A percentile compares a stretch with the other conserved stretches of the same genome.
phyloP scores from a whole-genome alignment of 192 early-diverging fungal species.

The Oehlia diaphana region DNA sequence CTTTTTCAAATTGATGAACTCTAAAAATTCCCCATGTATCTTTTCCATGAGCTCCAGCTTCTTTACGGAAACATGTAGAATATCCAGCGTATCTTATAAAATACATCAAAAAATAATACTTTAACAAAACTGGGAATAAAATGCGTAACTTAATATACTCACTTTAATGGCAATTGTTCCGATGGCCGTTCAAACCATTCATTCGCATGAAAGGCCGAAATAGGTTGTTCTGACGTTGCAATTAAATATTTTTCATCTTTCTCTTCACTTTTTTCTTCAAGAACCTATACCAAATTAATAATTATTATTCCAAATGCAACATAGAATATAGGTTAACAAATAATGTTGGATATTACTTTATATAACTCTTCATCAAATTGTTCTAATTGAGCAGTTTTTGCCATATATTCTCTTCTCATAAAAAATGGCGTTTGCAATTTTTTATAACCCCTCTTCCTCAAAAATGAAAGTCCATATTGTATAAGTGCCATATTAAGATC shows the following conservation, averaged over 20 bases:
- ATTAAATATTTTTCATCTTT: slow-evolving; percentile 96
- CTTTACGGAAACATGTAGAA: slow-evolving; percentile 99
- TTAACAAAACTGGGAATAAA: not conserved
- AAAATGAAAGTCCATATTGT: slow-evolving; percentile 93
- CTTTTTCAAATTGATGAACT: slow-evolving; percentile 99
- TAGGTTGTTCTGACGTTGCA: slow-evolving; percentile 98
- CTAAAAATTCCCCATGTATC: slow-evolving; percentile 99
- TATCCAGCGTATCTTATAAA: slow-evolving; percentile 78
- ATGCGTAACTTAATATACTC: slow-evolving; percentile 36
- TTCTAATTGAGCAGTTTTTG: slow-evolving; percentile 95
- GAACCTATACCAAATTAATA: slow-evolving; percentile 37
- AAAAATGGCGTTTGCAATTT: slow-evolving; percentile 99
- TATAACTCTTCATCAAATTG: slow-evolving; percentile 99
- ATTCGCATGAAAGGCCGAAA: slow-evolving; percentile 91
- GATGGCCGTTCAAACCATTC: slow-evolving; percentile 95
- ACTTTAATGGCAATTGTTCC: slow-evolving; percentile 88
- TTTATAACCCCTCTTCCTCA: slow-evolving; percentile 77
- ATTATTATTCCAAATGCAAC: slow-evolving; percentile 12
- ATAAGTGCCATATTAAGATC: slow-evolving; percentile 96
- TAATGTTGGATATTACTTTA: slow-evolving; percentile 51
- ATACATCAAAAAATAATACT: slow-evolving; percentile 15
- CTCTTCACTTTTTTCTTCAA: slow-evolving; percentile 70
- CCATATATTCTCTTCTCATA: slow-evolving; percentile 97
- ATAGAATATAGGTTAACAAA: not conserved
- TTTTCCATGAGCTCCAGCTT: slow-evolving; percentile 95